A percentile compares a stretch with the other conserved stretches of the same genome.
Evolutionary conservation across 441 rosid species (phyloP).

Genomic region (Euphorbia celastroides): DNA sequence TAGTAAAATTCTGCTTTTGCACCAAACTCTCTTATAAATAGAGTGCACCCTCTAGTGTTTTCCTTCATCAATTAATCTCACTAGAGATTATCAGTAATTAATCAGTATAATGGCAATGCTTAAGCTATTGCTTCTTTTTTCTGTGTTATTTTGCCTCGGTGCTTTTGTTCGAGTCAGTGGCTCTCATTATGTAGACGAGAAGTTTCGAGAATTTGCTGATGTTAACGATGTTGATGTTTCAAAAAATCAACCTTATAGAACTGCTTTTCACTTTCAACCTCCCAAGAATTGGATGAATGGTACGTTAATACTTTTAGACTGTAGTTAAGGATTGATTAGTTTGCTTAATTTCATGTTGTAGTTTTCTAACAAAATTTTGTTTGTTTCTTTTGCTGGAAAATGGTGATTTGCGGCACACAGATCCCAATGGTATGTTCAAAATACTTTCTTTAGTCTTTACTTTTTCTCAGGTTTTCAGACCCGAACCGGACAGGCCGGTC

Average conservation of each 20-base stretch:
- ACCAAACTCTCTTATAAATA: neutral
- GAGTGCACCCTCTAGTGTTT: neutral
- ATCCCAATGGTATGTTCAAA: conserved; percentile 84
- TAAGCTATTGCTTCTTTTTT: conserved; percentile 22
- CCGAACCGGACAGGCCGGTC: too few relatives aligned
- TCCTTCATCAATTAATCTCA: neutral
- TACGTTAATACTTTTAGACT: conserved; percentile 10
- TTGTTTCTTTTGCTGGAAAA: conserved; percentile 6
- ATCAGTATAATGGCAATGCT: neutral
- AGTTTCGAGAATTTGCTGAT: conserved; percentile 20
- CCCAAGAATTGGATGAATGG: conserved; percentile 91
- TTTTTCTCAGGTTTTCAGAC: too few relatives aligned
- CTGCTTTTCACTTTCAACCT: conserved; percentile 79
- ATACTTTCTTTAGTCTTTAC: too few relatives aligned
- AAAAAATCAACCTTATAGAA: conserved; percentile 52
- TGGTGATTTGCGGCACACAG: conserved; percentile 28
- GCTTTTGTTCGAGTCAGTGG: conserved; percentile 34
- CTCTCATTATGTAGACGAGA: conserved; percentile 42
- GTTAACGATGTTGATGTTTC: conserved; percentile 10
- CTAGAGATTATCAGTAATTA: neutral
- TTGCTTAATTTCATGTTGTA: neutral
- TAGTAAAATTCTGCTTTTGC: neutral
- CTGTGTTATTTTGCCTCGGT: conserved; percentile 15
- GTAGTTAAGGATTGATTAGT: neutral
- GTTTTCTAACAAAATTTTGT: neutral